Percentiles rank a stretch among this genome's conserved stretches.
Evolutionary conservation across 106 monocot species (phyloP).

Genomic region (Chionographis japonica): DNA sequence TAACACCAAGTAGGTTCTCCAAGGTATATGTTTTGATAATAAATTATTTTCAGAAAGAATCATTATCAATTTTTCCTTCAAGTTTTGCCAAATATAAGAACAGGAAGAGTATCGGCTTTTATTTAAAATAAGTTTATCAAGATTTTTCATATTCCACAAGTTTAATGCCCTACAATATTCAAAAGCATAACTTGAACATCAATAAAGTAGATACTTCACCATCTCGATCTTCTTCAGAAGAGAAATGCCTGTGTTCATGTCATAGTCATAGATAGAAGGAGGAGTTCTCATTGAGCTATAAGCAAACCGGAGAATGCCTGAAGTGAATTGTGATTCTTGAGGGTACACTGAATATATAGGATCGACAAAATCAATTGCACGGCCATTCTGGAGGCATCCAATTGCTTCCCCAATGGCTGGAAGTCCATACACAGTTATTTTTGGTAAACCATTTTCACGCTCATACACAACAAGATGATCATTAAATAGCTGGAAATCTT

Average conservation of each 20-base stretch:
- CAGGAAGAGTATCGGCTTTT: too few relatives aligned
- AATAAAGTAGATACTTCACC: conserved; percentile 19
- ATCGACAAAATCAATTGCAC: conserved; percentile 54
- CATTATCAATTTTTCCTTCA: too few relatives aligned
- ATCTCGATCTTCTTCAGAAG: conserved; percentile 65
- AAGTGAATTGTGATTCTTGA: conserved; percentile 43
- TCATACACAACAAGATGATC: conserved; percentile 64
- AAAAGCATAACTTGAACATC: not conserved
- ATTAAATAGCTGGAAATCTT: conserved; percentile 50
- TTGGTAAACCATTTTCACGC: conserved; percentile 72
- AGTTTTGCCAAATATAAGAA: too few relatives aligned
- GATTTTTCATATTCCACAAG: too few relatives aligned
- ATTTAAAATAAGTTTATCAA: too few relatives aligned
- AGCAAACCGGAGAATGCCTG: conserved; percentile 53
- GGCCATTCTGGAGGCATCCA: conserved; percentile 34
- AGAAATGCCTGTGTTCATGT: conserved; percentile 58
- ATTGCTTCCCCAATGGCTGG: conserved; percentile 47
- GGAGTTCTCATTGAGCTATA: conserved; percentile 79
- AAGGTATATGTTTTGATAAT: too few relatives aligned
- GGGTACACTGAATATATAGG: conserved; percentile 49
- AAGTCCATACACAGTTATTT: conserved; percentile 42
- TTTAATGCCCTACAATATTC: too few relatives aligned
- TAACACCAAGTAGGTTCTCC: too few relatives aligned
- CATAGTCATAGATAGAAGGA: conserved; percentile 58
- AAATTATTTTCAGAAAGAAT: too few relatives aligned